phyloP scores from a whole-genome alignment of 2,329 filamentous ascomycete genomes.

The Fonsecaea pedrosoi region DNA sequence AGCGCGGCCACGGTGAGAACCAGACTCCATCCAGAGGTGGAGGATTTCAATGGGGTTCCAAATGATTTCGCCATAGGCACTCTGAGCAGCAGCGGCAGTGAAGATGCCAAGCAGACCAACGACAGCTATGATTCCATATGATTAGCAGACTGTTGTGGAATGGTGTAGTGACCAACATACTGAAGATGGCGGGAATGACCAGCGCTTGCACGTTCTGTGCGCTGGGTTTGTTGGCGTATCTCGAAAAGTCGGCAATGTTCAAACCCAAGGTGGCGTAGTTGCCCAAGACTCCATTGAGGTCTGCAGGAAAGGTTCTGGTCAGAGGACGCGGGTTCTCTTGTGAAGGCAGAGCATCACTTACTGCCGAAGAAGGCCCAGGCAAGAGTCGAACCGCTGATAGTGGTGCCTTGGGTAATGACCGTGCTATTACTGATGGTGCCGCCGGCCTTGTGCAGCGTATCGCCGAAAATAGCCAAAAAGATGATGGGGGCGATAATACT shows the following conservation, averaged over 20 bases:
- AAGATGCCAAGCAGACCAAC: slow-evolving; percentile 37
- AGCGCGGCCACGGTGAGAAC: slow-evolving; percentile 32
- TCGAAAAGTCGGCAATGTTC: slow-evolving; percentile 38
- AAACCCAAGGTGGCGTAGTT: slow-evolving; percentile 38
- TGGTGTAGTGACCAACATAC: slow-evolving; percentile 16
- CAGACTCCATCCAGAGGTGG: slow-evolving; percentile 28
- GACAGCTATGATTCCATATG: slow-evolving; percentile 25
- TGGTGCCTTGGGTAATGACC: slow-evolving; percentile 33
- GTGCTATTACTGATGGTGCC: slow-evolving; percentile 37
- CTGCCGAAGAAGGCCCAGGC: slow-evolving; percentile 37
- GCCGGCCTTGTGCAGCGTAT: slow-evolving; percentile 33
- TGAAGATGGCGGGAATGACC: slow-evolving; percentile 37
- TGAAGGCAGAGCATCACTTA: slow-evolving; percentile 21
- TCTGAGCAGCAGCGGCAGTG: slow-evolving; percentile 34
- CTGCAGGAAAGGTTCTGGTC: slow-evolving; percentile 22
- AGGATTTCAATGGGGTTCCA: slow-evolving; percentile 38
- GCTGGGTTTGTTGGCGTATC: slow-evolving; percentile 39
- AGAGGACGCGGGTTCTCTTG: slow-evolving; percentile 10
- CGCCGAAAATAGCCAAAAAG: slow-evolving; percentile 36
- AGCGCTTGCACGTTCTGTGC: slow-evolving; percentile 37
- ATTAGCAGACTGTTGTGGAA: slow-evolving; percentile 19
- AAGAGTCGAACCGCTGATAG: slow-evolving; percentile 30
- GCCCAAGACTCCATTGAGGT: slow-evolving; percentile 38
- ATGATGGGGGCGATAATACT: slow-evolving; percentile 37
- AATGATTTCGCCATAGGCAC: slow-evolving; percentile 30